Evolutionary conservation across 2,329 filamentous ascomycete genomes (phyloP), one percentile per base, ranked within the genome.

Genomic region (Trichoderma gracile): DNA sequence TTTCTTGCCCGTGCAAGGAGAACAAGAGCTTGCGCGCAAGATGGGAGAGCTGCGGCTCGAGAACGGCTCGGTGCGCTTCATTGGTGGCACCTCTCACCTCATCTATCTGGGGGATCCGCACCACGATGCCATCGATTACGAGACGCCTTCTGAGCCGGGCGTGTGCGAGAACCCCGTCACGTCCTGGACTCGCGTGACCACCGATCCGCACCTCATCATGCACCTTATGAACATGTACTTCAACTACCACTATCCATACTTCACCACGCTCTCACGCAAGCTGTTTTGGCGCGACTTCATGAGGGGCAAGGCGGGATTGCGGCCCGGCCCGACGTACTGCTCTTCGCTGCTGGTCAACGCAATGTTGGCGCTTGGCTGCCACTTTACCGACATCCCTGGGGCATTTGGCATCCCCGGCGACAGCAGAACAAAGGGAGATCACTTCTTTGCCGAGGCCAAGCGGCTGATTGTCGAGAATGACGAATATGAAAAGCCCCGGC

Each of bases 211-310:
- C 61, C 82, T 97, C 52, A 87, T 97, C 70, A 85, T 88, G 17
- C 94, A 97, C 76, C 85, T 99, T 19, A 86, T 99, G 73, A 94
- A 93, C 72, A 93, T 98, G 91, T 99, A 99, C 78, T 98, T 98
- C 78, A 92, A 89, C 71, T 98, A 94, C 90, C 95, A 98, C 77
- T 98, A 98, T 76, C 89, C 93, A 19, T 98, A 95, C 78, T 99
- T 98, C 75, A 94, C 93, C 4, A 95, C 91, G 0, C 81, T 98
- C 7, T 94, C 93, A 14, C 96, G 92, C 74, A 87, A 84, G 43
- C 80, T 96, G 38, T 98, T 99, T 74, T 93, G 91, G 73, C 85
- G 89, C 47, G 93, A 98, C 74, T 97, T 96, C 71, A 76, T 89
- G 50, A 84, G 83, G 15, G 94, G 95, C 0, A 87, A 84, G 67